A percentile compares a stretch with the other conserved stretches of the same genome.
These are phyloP conservation scores for Metarhizium album DNA, from an alignment of 2,329 filamentous ascomycete species.

Conservation along the genomic window DNA sequence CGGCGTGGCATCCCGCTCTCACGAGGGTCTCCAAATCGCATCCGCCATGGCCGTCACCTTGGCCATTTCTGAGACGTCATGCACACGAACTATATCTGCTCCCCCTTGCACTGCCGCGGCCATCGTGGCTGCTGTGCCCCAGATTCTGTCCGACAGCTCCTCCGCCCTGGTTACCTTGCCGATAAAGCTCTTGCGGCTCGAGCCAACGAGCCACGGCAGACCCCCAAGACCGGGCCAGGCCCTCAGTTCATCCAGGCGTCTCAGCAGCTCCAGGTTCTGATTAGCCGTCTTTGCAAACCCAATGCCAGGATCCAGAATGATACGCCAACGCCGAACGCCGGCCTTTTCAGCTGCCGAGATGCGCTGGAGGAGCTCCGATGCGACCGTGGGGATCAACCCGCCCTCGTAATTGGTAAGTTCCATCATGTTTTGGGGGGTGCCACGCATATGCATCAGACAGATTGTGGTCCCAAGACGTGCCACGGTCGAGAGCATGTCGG, in stretches of 20 bases:
- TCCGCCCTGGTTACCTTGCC: slow-evolving; percentile 69
- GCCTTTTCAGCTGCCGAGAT: slow-evolving; percentile 66
- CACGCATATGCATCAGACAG: slow-evolving; percentile 87
- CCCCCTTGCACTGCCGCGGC: slow-evolving; percentile 77
- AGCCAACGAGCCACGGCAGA: slow-evolving; percentile 81
- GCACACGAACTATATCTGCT: slow-evolving; percentile 84
- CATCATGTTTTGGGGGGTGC: slow-evolving; percentile 74
- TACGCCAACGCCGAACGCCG: slow-evolving; percentile 84
- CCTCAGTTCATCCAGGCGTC: slow-evolving; percentile 53
- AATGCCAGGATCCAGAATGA: slow-evolving; percentile 86
- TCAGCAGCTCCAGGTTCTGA: slow-evolving; percentile 75
- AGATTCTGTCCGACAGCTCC: slow-evolving; percentile 58
- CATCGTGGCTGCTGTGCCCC: slow-evolving; percentile 83
- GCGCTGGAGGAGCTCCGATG: slow-evolving; percentile 56
- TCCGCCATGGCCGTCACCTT: slow-evolving; percentile 80
- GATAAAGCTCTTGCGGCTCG: slow-evolving; percentile 83
- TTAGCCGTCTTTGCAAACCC: slow-evolving; percentile 80
- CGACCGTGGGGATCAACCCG: slow-evolving; percentile 56
- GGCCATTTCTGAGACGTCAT: slow-evolving; percentile 80
- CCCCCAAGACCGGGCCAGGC: slow-evolving; percentile 53
- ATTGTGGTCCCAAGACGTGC: slow-evolving; percentile 70
- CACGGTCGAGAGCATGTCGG: slow-evolving; percentile 70
- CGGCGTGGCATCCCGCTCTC: background rate
- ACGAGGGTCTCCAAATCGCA: slow-evolving; percentile 62
- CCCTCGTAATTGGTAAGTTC: slow-evolving; percentile 55